A percentile compares a stretch with the other conserved stretches of the same genome.
Conservation (phyloP, 768 basidiomycete genomes). For the Coprinopsis strossmayeri region DNA sequence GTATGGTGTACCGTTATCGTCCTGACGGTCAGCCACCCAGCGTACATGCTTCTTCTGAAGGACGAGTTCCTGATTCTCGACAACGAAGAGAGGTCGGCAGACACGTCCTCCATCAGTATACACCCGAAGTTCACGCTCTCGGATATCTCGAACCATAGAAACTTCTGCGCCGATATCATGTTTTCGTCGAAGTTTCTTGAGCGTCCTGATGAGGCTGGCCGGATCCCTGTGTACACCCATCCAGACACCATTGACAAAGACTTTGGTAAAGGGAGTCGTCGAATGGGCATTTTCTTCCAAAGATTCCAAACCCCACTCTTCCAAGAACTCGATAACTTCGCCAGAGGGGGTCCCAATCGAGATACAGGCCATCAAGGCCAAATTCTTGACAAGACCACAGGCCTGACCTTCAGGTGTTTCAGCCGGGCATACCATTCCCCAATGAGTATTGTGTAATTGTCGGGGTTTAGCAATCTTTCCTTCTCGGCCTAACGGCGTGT, state of each 20-base stretch:
- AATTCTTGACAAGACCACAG: slow-evolving; percentile 97
- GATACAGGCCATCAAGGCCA: slow-evolving; percentile 96
- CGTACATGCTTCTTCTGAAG: slow-evolving; percentile 82
- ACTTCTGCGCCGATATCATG: slow-evolving; percentile 96
- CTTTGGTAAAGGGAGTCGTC: slow-evolving; percentile 81
- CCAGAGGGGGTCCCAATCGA: slow-evolving; percentile 95
- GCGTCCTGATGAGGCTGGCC: slow-evolving; percentile 84
- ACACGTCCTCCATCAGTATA: slow-evolving; percentile 98
- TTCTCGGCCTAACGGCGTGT: slow-evolving; percentile 96
- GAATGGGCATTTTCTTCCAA: slow-evolving; percentile 91
- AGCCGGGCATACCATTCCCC: slow-evolving; percentile 99
- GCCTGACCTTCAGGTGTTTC: slow-evolving; percentile 99
- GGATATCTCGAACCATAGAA: slow-evolving; percentile 94
- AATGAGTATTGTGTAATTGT: slow-evolving; percentile 98
- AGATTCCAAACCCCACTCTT: slow-evolving; percentile 97
- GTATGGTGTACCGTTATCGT: slow-evolving; percentile 59
- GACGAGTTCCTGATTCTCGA: slow-evolving; percentile 81
- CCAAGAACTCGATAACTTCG: slow-evolving; percentile 95
- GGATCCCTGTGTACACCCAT: slow-evolving; percentile 98
- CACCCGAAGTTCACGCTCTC: slow-evolving; percentile 88
- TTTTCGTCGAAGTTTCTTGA: slow-evolving; percentile 87
- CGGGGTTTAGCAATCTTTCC: slow-evolving; percentile 99
- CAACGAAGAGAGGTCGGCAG: slow-evolving; percentile 95
- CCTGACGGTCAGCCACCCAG: slow-evolving; percentile 53
- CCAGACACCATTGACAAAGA: slow-evolving; percentile 99